Conservation (phyloP, 371 early-diverging fungal species). For the Mortierella sp. region DNA sequence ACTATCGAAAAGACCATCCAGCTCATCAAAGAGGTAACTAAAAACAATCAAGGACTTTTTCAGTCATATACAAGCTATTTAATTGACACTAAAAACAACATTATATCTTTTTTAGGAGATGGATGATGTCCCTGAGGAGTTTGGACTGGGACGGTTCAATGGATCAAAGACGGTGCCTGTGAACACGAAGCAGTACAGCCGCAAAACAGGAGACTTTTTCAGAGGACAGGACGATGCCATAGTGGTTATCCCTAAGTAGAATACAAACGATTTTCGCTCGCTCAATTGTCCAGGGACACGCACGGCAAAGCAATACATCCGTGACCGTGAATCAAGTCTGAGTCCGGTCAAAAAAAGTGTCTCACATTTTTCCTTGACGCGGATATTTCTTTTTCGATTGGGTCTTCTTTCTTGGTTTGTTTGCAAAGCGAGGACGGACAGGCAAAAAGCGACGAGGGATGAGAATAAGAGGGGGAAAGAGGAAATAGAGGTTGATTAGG, state of each 20-base stretch:
- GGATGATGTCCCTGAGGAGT: slow-evolving; percentile 68
- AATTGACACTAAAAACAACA: background rate
- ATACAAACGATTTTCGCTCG: background rate
- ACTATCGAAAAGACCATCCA: slow-evolving; percentile 62
- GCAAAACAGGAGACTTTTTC: slow-evolving; percentile 65
- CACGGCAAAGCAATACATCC: background rate
- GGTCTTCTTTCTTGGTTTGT: slow-evolving; percentile 7
- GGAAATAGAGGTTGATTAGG: background rate
- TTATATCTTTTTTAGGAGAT: slow-evolving; percentile 60
- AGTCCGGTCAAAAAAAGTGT: background rate
- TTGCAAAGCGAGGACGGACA: background rate
- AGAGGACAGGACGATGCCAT: slow-evolving; percentile 68
- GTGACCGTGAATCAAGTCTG: slow-evolving; percentile 8
- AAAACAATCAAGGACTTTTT: background rate
- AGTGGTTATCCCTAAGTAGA: slow-evolving; percentile 44
- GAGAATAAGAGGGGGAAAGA: background rate
- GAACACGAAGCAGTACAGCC: slow-evolving; percentile 71
- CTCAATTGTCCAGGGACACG: background rate
- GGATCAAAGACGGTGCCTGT: slow-evolving; percentile 75
- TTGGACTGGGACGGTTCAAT: slow-evolving; percentile 69
- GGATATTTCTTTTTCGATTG: background rate
- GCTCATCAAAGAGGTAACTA: slow-evolving; percentile 62
- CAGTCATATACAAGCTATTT: background rate
- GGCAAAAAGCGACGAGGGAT: background rate
- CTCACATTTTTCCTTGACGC: background rate